phyloP scores from a whole-genome alignment of 1,139 yeast genomes.

The Suhomyces bribrorum region DNA sequence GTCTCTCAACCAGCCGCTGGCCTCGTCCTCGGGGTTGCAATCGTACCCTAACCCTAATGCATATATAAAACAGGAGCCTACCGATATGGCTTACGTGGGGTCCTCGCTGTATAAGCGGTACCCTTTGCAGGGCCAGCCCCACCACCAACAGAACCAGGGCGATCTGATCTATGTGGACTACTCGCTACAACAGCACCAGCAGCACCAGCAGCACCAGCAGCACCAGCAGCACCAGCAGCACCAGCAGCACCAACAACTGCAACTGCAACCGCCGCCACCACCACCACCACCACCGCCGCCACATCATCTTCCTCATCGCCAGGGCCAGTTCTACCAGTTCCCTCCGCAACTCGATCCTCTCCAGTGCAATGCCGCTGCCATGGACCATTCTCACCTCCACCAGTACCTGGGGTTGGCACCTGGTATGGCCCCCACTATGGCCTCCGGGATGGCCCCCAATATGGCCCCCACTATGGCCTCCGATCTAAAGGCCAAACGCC shows the following conservation, averaged over 20 bases:
- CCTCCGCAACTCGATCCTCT: background rate
- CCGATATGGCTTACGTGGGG: slow-evolving; percentile 4
- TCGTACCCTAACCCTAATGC: slow-evolving; percentile 2
- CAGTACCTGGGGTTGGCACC: background rate
- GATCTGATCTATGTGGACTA: slow-evolving; percentile 12
- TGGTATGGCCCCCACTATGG: slow-evolving; percentile 1
- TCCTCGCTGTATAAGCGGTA: background rate
- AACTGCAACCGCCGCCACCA: background rate
- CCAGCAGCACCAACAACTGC: slow-evolving; percentile 2
- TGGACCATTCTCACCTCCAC: background rate
- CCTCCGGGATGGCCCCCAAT: no score
- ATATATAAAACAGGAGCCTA: slow-evolving; percentile 13
- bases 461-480: slow-evolving; percentile 1
- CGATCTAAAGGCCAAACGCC: slow-evolving; percentile 24
- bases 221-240: slow-evolving; percentile 7
- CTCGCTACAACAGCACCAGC: slow-evolving; percentile 12
- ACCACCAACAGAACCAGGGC: slow-evolving; percentile 11
- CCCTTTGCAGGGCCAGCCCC: slow-evolving; percentile 1
- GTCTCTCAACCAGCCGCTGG: slow-evolving; percentile 3
- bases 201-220: slow-evolving; percentile 13
- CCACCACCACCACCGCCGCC: slow-evolving; percentile 13
- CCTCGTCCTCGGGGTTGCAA: slow-evolving; percentile 8
- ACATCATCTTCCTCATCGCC: slow-evolving; percentile 9
- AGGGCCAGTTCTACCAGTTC: background rate
- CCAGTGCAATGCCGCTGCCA: background rate